Evolutionary conservation across 208 protist genomes (phyloP).

Genomic region (Leishmania aethiopica): DNA sequence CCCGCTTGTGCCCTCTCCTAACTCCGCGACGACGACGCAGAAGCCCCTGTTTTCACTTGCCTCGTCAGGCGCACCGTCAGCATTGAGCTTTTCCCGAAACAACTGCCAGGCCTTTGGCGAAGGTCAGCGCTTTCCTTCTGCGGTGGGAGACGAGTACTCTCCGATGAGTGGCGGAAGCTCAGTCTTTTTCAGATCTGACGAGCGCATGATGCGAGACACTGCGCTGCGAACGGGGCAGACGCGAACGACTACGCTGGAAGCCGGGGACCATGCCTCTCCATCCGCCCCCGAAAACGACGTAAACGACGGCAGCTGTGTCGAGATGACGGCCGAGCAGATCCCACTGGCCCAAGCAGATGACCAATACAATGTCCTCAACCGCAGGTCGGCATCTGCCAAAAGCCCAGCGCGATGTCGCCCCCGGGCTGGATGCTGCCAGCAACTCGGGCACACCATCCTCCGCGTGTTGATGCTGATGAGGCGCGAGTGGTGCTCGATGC

Average conservation of each 20-base stretch:
- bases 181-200: neutral
- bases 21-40: neutral
- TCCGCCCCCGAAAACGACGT: too few relatives aligned
- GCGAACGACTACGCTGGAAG: neutral
- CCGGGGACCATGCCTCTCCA: too few relatives aligned
- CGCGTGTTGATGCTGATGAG: constrained; percentile 50
- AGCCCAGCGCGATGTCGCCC: neutral
- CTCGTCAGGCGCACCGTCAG: neutral
- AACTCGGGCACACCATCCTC: constrained; percentile 57
- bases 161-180: too few relatives aligned
- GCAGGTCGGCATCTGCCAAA: too few relatives aligned
- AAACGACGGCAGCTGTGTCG: neutral
- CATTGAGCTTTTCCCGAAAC: neutral
- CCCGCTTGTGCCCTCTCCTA: neutral
- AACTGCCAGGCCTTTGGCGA: neutral
- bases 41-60: neutral
- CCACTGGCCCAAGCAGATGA: neutral
- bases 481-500: constrained; percentile 43
- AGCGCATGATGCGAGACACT: neutral
- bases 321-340: neutral
- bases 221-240: neutral
- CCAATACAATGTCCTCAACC: constrained; percentile 1
- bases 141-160: neutral
- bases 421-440: constrained; percentile 33
- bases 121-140: neutral